Evolutionary conservation across 208 protist species (phyloP).

Genomic region (Trypanosoma mega): DNA sequence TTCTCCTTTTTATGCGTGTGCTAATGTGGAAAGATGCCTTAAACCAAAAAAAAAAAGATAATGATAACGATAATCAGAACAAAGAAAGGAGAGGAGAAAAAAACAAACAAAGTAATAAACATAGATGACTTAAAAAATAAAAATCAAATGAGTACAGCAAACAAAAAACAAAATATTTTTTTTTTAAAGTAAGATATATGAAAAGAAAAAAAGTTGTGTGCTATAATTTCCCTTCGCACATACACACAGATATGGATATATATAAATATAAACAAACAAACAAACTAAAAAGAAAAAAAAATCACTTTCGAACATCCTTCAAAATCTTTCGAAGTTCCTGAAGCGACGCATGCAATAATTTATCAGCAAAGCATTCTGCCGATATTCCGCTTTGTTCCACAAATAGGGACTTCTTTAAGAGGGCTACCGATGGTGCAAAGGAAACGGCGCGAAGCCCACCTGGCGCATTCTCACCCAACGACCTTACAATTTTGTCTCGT

Average conservation of each 20-base stretch:
- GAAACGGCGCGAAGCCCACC: conserved; percentile 19
- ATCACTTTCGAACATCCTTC: neutral
- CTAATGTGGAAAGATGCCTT: no score
- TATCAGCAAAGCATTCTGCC: conserved; percentile 22
- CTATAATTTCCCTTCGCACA: no score
- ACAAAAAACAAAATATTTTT: neutral
- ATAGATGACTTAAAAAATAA: neutral
- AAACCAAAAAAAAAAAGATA: conserved; percentile 1
- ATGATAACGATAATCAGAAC: neutral
- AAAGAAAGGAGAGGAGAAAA: neutral
- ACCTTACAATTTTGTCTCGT: conserved; percentile 2
- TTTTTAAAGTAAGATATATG: neutral
- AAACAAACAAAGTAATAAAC: neutral
- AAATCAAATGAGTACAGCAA: neutral
- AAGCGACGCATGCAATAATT: conserved; percentile 13
- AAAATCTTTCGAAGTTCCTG: conserved; percentile 12
- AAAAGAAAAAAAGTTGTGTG: no score
- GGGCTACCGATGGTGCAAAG: conserved; percentile 24
- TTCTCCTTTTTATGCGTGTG: no score
- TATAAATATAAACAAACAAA: neutral
- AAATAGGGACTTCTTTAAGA: conserved; percentile 14
- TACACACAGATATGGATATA: no score
- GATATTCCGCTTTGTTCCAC: conserved; percentile 15
- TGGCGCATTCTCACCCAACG: conserved; percentile 1
- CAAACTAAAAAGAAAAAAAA: neutral